phyloP scores from a whole-genome alignment of 2,329 filamentous ascomycete species.

The Exophiala oligosperma region DNA sequence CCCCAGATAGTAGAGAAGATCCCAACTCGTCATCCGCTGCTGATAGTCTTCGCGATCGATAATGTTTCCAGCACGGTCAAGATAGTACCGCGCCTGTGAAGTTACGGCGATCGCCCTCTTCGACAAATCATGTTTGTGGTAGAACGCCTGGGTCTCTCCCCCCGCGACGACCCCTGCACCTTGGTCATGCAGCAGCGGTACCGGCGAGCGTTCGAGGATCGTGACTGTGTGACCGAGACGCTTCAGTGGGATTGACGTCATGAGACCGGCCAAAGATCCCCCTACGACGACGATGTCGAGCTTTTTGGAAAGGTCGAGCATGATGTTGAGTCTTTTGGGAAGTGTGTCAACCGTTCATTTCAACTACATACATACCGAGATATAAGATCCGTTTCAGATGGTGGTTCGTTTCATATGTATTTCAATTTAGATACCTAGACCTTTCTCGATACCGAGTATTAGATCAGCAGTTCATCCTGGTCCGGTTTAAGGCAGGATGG shows the following conservation, averaged over 20 bases:
- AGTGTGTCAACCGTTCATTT: too few species aligned
- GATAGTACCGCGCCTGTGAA: constrained; percentile 10
- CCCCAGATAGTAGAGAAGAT: constrained; percentile 47
- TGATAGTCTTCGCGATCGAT: constrained; percentile 26
- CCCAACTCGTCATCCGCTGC: constrained; percentile 53
- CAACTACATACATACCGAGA: too few species aligned
- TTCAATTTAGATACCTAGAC: too few species aligned
- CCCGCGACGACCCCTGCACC: constrained; percentile 52
- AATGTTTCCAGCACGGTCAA: constrained; percentile 16
- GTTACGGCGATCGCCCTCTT: not conserved
- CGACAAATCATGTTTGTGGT: not conserved
- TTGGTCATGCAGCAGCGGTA: constrained; percentile 48
- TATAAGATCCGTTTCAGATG: too few species aligned
- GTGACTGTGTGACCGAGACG: constrained; percentile 46
- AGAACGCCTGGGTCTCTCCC: constrained; percentile 25
- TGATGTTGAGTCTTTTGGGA: not conserved
- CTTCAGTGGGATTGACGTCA: constrained; percentile 33
- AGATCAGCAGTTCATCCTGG: too few species aligned
- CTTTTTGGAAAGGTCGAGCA: not conserved
- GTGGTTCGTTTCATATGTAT: too few species aligned
- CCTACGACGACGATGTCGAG: constrained; percentile 35
- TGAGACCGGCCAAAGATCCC: constrained; percentile 44
- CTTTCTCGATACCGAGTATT: too few species aligned
- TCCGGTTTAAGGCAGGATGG: too few species aligned
- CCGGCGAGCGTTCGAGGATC: constrained; percentile 47